These are phyloP conservation scores for Alternaria burnsii DNA, from an alignment of 2,329 filamentous ascomycete species.

Conservation along the genomic window DNA sequence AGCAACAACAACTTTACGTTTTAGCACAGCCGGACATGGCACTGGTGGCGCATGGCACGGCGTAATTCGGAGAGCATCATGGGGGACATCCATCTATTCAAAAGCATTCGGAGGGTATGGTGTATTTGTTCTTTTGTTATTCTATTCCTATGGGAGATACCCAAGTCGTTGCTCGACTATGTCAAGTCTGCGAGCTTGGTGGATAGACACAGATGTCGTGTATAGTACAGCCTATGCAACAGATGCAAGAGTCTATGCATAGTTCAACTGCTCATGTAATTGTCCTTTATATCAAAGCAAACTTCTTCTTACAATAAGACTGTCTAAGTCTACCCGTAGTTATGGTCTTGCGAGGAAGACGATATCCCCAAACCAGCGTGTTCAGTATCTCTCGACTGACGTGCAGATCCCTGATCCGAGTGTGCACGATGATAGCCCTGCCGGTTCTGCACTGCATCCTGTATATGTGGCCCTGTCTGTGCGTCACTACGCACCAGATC, in stretches of 20 bases:
- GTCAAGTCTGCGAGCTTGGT: background rate
- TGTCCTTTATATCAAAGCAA: background rate
- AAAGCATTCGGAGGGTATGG: background rate
- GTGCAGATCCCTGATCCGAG: background rate
- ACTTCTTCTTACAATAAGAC: background rate
- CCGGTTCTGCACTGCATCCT: background rate
- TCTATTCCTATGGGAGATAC: background rate
- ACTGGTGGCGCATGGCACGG: background rate
- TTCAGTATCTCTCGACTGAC: background rate
- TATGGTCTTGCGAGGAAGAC: background rate
- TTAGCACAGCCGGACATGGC: background rate
- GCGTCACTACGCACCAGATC: background rate
- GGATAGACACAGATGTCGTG: background rate
- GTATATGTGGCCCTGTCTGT: background rate
- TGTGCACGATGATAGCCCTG: background rate
- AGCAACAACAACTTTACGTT: slow-evolving; percentile 6
- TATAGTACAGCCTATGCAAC: background rate
- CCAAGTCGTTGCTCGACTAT: background rate
- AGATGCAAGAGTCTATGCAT: background rate
- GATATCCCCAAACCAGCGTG: background rate
- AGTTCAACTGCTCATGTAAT: background rate
- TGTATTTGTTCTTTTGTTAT: background rate
- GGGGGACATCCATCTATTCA: background rate
- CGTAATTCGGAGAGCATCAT: background rate
- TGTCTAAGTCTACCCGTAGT: background rate